Evolutionary conservation across 78 protist species (phyloP).

Genomic region (Monocercomonoides exilis): DNA sequence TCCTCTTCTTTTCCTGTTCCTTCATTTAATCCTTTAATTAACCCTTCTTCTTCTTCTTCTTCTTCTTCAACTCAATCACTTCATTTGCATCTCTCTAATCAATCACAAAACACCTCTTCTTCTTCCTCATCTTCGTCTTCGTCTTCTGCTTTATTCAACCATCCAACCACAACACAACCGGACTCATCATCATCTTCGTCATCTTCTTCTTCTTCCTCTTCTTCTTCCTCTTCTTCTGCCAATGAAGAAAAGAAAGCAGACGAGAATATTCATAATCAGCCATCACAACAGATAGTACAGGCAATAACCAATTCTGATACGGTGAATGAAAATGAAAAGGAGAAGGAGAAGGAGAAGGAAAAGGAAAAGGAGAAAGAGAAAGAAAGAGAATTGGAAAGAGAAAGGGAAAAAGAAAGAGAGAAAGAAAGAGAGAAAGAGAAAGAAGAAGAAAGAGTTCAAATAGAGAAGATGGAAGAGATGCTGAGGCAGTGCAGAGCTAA

Average conservation of each 20-base stretch:
- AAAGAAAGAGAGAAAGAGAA: not conserved
- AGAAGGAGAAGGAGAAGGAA: not conserved
- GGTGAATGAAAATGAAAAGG: slow-evolving; percentile 30
- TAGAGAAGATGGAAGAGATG: not conserved
- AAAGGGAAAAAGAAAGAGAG: not conserved
- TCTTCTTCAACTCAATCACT: not conserved
- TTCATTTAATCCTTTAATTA: too few relatives aligned
- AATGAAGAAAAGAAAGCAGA: not conserved
- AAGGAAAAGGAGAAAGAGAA: not conserved
- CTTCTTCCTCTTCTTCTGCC: too few relatives aligned
- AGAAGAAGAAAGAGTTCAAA: too few relatives aligned
- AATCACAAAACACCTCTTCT: not conserved
- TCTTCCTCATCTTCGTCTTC: too few relatives aligned
- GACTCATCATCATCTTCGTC: not conserved
- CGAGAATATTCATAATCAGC: slow-evolving; percentile 37
- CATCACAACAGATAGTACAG: slow-evolving; percentile 49
- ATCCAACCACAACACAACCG: not conserved
- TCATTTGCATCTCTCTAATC: not conserved
- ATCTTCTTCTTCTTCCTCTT: too few relatives aligned
- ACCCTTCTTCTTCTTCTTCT: not conserved
- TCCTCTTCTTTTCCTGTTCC: not conserved
- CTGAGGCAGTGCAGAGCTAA: not conserved
- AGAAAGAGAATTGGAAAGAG: too few relatives aligned
- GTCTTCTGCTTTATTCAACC: not conserved
- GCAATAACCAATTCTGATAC: slow-evolving; percentile 39